These are phyloP conservation scores for Musa troglodytarum DNA, from an alignment of 176 grass and related monocot genomes.

Conservation along the genomic window DNA sequence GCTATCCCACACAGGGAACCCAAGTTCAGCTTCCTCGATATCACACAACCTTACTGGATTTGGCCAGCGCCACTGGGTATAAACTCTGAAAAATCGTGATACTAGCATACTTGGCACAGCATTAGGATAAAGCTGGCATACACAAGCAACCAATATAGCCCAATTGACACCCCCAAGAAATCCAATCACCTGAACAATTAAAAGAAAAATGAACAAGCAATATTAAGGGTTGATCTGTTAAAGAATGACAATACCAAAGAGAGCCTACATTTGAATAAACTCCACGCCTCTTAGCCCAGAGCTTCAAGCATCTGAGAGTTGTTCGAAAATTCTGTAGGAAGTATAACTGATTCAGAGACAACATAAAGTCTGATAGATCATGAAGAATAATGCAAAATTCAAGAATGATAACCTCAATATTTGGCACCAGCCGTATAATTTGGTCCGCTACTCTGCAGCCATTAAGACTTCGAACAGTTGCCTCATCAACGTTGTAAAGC, in stretches of 20 bases:
- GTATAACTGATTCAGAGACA: conserved; percentile 10
- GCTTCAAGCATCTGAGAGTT: conserved; percentile 75
- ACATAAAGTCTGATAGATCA: too few species aligned
- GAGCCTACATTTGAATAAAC: conserved; percentile 88
- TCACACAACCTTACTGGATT: conserved; percentile 87
- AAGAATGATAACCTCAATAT: conserved; percentile 57
- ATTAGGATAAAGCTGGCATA: conserved; percentile 96
- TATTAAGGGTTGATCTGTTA: neutral
- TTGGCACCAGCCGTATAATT: conserved; percentile 91
- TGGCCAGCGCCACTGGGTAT: conserved; percentile 85
- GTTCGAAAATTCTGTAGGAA: conserved; percentile 69
- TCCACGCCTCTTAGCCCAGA: conserved; percentile 80
- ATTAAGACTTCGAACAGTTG: conserved; percentile 89
- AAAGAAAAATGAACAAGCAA: neutral
- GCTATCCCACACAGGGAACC: conserved; percentile 90
- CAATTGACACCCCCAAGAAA: conserved; percentile 97
- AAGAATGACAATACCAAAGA: neutral
- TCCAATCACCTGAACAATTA: conserved; percentile 60
- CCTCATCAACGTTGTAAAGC: conserved; percentile 82
- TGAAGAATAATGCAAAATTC: conserved; percentile 9
- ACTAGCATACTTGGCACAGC: conserved; percentile 94
- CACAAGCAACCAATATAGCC: conserved; percentile 73
- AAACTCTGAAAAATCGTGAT: conserved; percentile 83
- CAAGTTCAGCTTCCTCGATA: conserved; percentile 80
- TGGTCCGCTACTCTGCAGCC: conserved; percentile 91